Evolutionary conservation across 441 rosid genomes (phyloP), one percentile per base, ranked within the genome.

Genomic region (Populus hybrid): DNA sequence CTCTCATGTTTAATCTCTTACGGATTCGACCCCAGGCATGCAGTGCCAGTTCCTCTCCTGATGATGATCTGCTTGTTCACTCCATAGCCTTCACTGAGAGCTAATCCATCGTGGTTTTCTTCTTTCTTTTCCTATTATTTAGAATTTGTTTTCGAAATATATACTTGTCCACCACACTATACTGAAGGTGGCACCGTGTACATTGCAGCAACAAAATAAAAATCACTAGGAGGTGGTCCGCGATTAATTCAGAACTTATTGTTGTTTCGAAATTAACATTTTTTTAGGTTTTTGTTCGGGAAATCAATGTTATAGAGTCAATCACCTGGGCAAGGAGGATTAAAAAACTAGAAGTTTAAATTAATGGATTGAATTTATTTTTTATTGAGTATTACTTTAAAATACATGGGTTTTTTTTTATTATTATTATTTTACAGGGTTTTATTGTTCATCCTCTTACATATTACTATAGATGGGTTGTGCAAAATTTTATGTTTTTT

Each of bases 1-100:
- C 85, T 69, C 79, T 91, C 18, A 30, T 84, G 69, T 90, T 85
- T 77, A 84, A 83, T 69, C 81, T 67, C 18, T 82, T 92, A 1
- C 86, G 84, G 28, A 83, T 88, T 28, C 86, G 72, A 69, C 81
- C 34, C 57, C 82, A 24, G 36, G 81, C 85, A 12, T 77, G 84
- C 30, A 61, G 69, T 69, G 67, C 88, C 69, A 66, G 63, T 66
- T 72, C 88, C 70, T 84, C 91, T 76, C 84, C 85, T 2, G 65
- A 50, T 30, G 59, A 83, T 11, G 71, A 67, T 40, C 73, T 86
- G 23, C 85, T 81, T 26, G 67, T 42, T 64, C 77, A 82, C 72
- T 81, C 85, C 79, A 76, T 80, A n/a, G 68, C 75, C 10, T 75
- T 75, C 23, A 65, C 66, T 8, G 35, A 66, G 68, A 71, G 71